Evolutionary conservation across 306 rosid species (phyloP), one percentile per base, ranked within the genome.

Genomic region (Luffa acutangula): DNA sequence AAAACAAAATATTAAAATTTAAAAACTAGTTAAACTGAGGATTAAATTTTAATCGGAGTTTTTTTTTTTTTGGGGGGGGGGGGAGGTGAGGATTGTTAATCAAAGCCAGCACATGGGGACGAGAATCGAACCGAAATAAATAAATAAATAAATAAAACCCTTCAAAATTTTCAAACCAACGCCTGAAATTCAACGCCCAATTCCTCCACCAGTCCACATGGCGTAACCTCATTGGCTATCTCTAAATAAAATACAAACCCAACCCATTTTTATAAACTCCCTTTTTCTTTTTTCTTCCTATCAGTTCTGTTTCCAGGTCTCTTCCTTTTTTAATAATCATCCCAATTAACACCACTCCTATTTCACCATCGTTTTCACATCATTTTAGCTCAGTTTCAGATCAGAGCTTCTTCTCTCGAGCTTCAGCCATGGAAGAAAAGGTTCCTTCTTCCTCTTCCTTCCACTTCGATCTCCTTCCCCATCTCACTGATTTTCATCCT

Each of bases 41-140:
- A 20, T 70, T 41, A 15, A 37, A 11, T 69, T 69, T 6, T 6
- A 63, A 62, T 6, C 6, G 3, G 14, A 2, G 64, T 21, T 20
- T 58, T 58, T 49, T 49, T 14, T 79, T 25, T 25, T n/a, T n/a
- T n/a, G n/a, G n/a, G n/a, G n/a, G n/a, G n/a, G n/a, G n/a, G 77
- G 77, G 81, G 81, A 49, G 79, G 78, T 59, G 82, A 25, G 84
- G 83, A 79, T 84, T 81, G 80, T 80, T 52, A 63, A 71, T 76
- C 87, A 85, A 60, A 58, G 79, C 65, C 79, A 62, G 83, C 76
- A 85, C 81, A 58, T 81, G 83, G 84, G 76, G 83, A 76, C 85
- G 84, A 5, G 42, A 65, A 37, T 65, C 74, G 59, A 63, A 20
- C 17, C 12, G 1, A 25, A 25, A 25, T 25, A 62, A 14, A 20